Base-by-base conservation (phyloP, 2,329 filamentous ascomycete genomes). In the Zymoseptoria crescenta region DNA sequence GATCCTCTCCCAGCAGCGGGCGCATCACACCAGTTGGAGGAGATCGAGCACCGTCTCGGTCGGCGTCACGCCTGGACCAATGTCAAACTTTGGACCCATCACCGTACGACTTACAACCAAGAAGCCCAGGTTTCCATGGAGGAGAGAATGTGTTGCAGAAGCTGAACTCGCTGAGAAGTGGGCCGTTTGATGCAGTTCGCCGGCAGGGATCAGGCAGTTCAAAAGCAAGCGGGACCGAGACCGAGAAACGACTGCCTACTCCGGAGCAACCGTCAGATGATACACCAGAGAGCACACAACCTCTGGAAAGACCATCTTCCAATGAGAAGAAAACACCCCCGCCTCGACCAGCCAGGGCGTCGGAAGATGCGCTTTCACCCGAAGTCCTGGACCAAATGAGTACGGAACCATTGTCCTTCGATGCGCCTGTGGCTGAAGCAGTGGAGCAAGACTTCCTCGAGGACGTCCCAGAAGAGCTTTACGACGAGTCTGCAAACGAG, bases 101-200 rank as follows among this genome's bases (percentile, higher is more conserved):
- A 56, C 56, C 58, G 16, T 61, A 58, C 35, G 53, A 52, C 28
- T 30, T 64, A 4, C 77, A 76, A 19, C 73, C 78, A 1, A 72
- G 72, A 45, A 82, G 76, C 61, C 79, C 81, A 28, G 68, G 65
- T 55, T 64, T 63, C 1, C 68, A 63, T 48, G 71, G 64, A n/a
- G 70, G 68, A 57, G 73, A 71, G 54, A 73, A 67, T 56, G 48
- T 87, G 30, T 68, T 86, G 65, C 77, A 81, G 60, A 81, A 81
- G 58, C 81, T 87, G 76, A 81, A 87, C 64, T 80, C 77, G 6
- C 83, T 87, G 65, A 79, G 81, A 2, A 82, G 84, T 0, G 85
- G 83, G 0, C 85, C 86, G 0, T 87, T 88, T 65, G 81, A 83
- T 62, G 68, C 77, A 28, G 56, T 57, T 28, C 57, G 56, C 50